Conservation (phyloP, 176 grass and related monocot species). For the Hsuehochloa calcarea region DNA sequence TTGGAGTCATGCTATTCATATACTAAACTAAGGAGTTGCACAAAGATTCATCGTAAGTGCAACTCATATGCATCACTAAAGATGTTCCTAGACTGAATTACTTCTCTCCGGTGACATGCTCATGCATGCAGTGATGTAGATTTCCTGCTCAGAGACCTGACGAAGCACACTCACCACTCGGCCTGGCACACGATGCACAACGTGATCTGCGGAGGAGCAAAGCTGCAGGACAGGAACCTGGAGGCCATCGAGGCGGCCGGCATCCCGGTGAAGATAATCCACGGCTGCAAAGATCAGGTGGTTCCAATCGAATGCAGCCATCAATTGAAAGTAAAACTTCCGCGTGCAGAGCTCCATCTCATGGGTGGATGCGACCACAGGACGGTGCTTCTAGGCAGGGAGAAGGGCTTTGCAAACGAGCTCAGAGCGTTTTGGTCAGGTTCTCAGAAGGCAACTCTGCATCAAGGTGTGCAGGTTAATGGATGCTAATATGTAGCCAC, state of each 20-base stretch:
- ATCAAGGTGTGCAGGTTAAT: not conserved
- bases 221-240: constrained; percentile 52
- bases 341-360: constrained; percentile 41
- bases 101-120: not conserved
- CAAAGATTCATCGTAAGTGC: no score
- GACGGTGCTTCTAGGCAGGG: constrained; percentile 51
- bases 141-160: constrained; percentile 53
- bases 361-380: constrained; percentile 48
- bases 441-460: not conserved
- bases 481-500: not conserved
- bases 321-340: constrained; percentile 49
- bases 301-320: constrained; percentile 69
- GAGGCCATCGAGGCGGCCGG: constrained; percentile 46
- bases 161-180: constrained; percentile 87
- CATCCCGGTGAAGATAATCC: constrained; percentile 56
- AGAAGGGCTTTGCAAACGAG: constrained; percentile 45
- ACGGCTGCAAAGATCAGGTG: constrained; percentile 61
- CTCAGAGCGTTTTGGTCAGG: constrained; percentile 50
- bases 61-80: no score
- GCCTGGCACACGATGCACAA: constrained; percentile 99
- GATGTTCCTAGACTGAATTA: no score
- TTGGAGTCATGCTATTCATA: not conserved
- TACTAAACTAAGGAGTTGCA: not conserved
- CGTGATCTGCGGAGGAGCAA: constrained; percentile 70
- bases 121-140: constrained; percentile 37